Evolutionary conservation across 192 early-diverging fungal genomes (phyloP).

Genomic region (Geranomyces variabilis): DNA sequence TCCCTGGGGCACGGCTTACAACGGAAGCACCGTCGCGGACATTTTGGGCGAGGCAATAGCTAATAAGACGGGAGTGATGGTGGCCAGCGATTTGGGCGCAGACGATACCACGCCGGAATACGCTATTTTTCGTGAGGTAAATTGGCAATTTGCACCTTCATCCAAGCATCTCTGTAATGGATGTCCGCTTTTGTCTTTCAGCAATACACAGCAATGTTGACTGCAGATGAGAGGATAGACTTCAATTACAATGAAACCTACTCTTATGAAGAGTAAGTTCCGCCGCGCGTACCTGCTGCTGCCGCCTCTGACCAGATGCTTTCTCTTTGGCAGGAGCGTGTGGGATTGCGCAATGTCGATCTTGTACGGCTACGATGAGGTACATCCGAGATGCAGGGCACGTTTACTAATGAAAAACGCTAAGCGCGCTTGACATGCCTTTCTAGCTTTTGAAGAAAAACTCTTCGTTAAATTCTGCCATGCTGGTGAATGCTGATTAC

Average conservation of each 20-base stretch:
- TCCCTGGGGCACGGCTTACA: background rate
- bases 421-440: background rate
- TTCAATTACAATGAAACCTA: too few relatives aligned
- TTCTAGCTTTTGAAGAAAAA: background rate
- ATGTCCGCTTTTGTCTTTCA: too few relatives aligned
- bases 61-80: background rate
- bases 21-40: background rate
- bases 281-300: too few relatives aligned
- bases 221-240: too few relatives aligned
- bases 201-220: too few relatives aligned
- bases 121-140: background rate
- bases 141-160: background rate
- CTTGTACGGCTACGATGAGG: constrained; percentile 20
- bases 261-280: too few relatives aligned
- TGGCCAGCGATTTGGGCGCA: background rate
- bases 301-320: background rate
- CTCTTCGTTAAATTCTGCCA: background rate
- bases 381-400: background rate
- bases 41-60: background rate
- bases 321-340: background rate
- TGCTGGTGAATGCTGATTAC: background rate
- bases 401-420: background rate
- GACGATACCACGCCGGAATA: background rate
- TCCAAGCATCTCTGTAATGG: too few relatives aligned
- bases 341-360: constrained; percentile 25